Conservation (phyloP, 2,329 filamentous ascomycete genomes). For the Hortaea werneckii region DNA sequence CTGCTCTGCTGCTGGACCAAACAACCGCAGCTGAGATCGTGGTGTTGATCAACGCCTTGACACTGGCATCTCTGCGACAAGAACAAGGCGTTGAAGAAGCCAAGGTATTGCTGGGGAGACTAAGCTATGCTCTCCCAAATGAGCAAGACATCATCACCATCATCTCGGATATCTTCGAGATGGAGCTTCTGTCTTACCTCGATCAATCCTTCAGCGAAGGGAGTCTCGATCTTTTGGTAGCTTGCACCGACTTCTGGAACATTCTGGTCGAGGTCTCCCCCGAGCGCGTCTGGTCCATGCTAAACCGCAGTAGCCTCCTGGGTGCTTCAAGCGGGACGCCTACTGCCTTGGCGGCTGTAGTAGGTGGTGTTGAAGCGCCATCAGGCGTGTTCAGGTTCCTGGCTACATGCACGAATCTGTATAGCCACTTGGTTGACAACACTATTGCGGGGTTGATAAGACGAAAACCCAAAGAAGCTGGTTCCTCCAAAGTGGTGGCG, state of each 20-base stretch:
- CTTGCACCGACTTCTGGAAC: conserved; percentile 72
- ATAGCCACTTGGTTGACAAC: conserved; percentile 65
- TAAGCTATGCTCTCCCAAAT: conserved; percentile 39
- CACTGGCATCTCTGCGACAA: conserved; percentile 34
- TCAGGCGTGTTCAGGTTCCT: conserved; percentile 69
- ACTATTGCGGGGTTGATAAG: conserved; percentile 59
- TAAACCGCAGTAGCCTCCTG: conserved; percentile 71
- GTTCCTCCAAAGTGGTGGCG: conserved; percentile 12
- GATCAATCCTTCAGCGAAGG: conserved; percentile 50
- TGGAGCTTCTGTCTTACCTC: conserved; percentile 42
- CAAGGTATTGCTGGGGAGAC: conserved; percentile 38
- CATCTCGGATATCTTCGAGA: conserved; percentile 76
- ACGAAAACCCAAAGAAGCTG: conserved; percentile 45
- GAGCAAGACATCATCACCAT: conserved; percentile 68
- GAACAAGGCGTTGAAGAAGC: conserved; percentile 26
- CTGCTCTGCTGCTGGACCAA: conserved; percentile 31
- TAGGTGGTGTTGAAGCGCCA: conserved; percentile 73
- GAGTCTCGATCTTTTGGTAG: conserved; percentile 56
- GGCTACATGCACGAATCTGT: conserved; percentile 61
- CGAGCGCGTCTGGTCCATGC: conserved; percentile 79
- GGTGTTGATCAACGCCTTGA: conserved; percentile 59
- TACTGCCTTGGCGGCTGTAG: conserved; percentile 65
- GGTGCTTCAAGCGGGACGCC: conserved; percentile 60
- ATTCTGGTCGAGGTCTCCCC: conserved; percentile 63
- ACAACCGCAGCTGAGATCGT: conserved; percentile 65